phyloP scores from a whole-genome alignment of 129 eudicot genomes.

The Flaveria ramosissima region DNA sequence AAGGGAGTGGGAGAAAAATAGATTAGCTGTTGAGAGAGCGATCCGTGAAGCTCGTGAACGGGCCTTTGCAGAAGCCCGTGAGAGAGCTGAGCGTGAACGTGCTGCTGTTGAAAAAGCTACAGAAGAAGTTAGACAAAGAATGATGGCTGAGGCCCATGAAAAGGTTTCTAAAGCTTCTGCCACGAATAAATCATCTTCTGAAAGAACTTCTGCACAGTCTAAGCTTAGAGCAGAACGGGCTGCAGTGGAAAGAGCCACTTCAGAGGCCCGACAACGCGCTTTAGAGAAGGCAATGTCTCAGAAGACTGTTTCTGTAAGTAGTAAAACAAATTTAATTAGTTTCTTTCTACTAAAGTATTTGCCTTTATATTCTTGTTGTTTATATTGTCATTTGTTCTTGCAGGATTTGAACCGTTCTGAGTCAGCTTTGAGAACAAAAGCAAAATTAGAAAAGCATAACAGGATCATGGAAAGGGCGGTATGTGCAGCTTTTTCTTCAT shows the following conservation, averaged over 20 bases:
- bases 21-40: conserved; percentile 84
- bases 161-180: conserved; percentile 60
- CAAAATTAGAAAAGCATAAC: conserved; percentile 73
- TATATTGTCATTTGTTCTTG: conserved; percentile 12
- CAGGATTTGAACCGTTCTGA: conserved; percentile 74
- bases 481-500: conserved; percentile 22
- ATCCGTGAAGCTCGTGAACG: conserved; percentile 98
- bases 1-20: conserved; percentile 65
- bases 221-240: conserved; percentile 92
- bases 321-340: conserved; percentile 40
- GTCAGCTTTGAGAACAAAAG: conserved; percentile 73
- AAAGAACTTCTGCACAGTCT: conserved; percentile 53
- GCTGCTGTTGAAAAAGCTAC: conserved; percentile 91
- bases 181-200: conserved; percentile 38
- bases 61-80: conserved; percentile 82
- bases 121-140: conserved; percentile 72
- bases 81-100: conserved; percentile 77
- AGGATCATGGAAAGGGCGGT: conserved; percentile 93
- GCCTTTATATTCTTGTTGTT: background rate
- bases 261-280: conserved; percentile 98
- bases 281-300: conserved; percentile 79
- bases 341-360: conserved; percentile 14
- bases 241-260: conserved; percentile 96
- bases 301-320: conserved; percentile 45
- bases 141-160: conserved; percentile 67